These are phyloP conservation scores for Neopestalotiopsis clavispora DNA, from an alignment of 2,329 filamentous ascomycete genomes.

Conservation along the genomic window DNA sequence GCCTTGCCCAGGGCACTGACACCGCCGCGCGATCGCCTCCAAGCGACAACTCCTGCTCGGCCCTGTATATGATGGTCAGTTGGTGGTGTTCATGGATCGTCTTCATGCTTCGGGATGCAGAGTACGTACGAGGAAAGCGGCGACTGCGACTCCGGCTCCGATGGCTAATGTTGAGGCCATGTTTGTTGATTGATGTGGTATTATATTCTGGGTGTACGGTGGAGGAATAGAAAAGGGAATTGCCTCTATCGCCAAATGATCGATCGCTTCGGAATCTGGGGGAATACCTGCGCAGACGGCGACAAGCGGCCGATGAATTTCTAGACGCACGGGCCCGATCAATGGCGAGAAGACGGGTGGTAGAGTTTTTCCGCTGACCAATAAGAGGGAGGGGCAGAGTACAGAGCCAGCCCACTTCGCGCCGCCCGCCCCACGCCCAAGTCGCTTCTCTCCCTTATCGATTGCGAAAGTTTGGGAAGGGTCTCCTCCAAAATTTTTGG, in stretches of 20 bases:
- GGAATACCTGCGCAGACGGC: not conserved
- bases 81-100: conserved; percentile 13
- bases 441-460: not conserved
- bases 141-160: conserved; percentile 54
- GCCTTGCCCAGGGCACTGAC: conserved; percentile 83
- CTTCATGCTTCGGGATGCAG: not conserved
- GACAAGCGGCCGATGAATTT: conserved; percentile 19
- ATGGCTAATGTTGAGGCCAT: conserved; percentile 63
- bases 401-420: not conserved
- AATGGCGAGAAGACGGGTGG: conserved; percentile 7
- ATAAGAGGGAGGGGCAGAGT: not conserved
- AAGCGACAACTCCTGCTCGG: conserved; percentile 87
- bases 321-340: conserved; percentile 11
- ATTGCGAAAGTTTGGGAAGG: not conserved
- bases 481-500: conserved; percentile 10
- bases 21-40: conserved; percentile 80
- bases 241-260: not conserved
- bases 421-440: not conserved
- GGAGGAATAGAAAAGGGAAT: not conserved
- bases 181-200: conserved; percentile 20
- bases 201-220: not conserved
- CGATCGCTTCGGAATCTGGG: not conserved
- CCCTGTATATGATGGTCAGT: conserved; percentile 61
- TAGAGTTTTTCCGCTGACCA: conserved; percentile 21
- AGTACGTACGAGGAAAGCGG: conserved; percentile 54